phyloP scores from a whole-genome alignment of 208 protist species.

The Acanthamoeba culbertsoni region DNA sequence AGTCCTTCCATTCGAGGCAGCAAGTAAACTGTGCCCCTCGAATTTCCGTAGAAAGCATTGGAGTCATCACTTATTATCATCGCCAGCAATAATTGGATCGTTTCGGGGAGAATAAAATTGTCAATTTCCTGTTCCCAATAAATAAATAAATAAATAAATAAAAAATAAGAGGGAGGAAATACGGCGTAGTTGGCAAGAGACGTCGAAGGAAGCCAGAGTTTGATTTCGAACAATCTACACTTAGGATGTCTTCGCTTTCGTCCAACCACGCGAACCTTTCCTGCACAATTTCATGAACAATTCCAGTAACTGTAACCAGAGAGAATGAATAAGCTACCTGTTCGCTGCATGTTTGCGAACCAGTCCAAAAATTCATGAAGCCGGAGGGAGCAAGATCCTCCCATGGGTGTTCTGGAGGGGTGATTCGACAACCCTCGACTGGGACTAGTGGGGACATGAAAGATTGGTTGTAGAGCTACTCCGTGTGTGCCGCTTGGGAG shows the following conservation, averaged over 20 bases:
- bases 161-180: neutral
- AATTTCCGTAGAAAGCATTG: neutral
- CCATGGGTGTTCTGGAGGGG: neutral
- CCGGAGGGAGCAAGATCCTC: neutral
- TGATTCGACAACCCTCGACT: neutral
- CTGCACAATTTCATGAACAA: neutral
- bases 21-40: neutral
- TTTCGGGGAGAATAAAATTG: neutral
- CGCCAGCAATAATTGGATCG: neutral
- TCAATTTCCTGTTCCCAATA: too few relatives aligned
- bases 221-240: neutral
- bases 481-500: neutral
- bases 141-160: neutral
- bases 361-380: conserved; percentile 37
- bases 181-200: neutral
- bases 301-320: neutral
- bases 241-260: neutral
- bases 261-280: neutral
- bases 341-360: neutral
- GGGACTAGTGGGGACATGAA: neutral
- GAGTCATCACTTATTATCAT: neutral
- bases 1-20: neutral
- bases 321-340: neutral
- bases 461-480: neutral
- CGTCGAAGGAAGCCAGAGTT: neutral